Evolutionary conservation across 148 eudicot species (phyloP).

Genomic region (Persicaria tinctoria): DNA sequence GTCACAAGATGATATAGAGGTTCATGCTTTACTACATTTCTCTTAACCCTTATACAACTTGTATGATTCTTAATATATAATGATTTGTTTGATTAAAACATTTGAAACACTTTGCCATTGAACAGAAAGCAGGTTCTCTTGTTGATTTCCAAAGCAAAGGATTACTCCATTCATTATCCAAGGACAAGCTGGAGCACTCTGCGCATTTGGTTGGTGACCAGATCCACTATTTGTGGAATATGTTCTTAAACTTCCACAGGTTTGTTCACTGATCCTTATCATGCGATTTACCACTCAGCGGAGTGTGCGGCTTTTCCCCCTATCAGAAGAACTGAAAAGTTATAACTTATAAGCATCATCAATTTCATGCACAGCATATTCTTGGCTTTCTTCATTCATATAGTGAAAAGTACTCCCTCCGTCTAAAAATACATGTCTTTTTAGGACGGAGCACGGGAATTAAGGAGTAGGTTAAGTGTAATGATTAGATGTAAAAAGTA

Average conservation of each 20-base stretch:
- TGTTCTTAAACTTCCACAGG: constrained; percentile 89
- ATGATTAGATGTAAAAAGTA: too few relatives aligned
- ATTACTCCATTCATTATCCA: constrained; percentile 45
- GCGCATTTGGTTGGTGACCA: constrained; percentile 67
- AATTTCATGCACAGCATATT: background rate
- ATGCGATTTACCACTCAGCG: background rate
- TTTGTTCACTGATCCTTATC: constrained; percentile 25
- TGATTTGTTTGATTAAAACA: background rate
- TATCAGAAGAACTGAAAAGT: background rate
- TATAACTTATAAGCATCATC: background rate
- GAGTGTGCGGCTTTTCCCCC: background rate
- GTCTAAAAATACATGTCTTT: too few relatives aligned
- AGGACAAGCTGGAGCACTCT: constrained; percentile 43
- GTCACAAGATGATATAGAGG: constrained; percentile 18
- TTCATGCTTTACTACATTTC: background rate
- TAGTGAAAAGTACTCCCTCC: background rate
- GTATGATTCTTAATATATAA: background rate
- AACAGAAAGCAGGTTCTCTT: constrained; percentile 48
- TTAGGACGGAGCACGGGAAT: too few relatives aligned
- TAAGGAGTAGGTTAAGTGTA: too few relatives aligned
- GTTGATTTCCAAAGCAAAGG: constrained; percentile 49
- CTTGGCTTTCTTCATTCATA: constrained; percentile 1
- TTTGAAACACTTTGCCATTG: constrained; percentile 10
- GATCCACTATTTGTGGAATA: constrained; percentile 62
- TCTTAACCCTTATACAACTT: background rate